These are phyloP conservation scores for Lachnellula suecica DNA, from an alignment of 2,329 filamentous ascomycete species.

Conservation along the genomic window DNA sequence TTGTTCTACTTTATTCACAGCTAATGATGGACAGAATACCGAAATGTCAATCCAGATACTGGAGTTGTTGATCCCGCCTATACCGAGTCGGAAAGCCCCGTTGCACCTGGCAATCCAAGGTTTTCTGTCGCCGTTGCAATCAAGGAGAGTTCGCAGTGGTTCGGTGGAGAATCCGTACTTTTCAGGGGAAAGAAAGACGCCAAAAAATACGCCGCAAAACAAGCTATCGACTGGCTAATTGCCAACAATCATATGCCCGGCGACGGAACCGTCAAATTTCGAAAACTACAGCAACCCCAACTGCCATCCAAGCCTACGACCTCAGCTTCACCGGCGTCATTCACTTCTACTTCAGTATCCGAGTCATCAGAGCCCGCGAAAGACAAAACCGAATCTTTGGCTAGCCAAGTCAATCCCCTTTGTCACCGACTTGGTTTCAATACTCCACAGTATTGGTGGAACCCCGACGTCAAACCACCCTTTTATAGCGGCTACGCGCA, in stretches of 20 bases:
- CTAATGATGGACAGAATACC: slow-evolving; percentile 28
- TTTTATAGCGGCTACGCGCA: slow-evolving; percentile 28
- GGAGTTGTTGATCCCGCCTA: slow-evolving; percentile 5
- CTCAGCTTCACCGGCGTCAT: neutral
- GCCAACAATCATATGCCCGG: slow-evolving; percentile 28
- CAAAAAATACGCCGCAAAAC: slow-evolving; percentile 32
- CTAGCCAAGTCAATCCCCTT: slow-evolving; percentile 22
- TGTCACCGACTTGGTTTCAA: slow-evolving; percentile 26
- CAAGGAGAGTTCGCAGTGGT: slow-evolving; percentile 18
- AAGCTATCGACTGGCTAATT: slow-evolving; percentile 32
- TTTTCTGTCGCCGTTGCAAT: too few relatives aligned
- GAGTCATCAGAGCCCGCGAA: neutral
- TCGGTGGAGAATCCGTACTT: slow-evolving; percentile 15
- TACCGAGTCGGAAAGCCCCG: slow-evolving; percentile 6
- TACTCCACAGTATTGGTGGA: slow-evolving; percentile 27
- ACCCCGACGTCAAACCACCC: neutral
- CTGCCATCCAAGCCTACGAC: neutral
- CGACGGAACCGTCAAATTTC: slow-evolving; percentile 25
- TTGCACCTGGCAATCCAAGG: slow-evolving; percentile 3
- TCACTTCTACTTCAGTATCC: neutral
- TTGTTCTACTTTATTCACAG: neutral
- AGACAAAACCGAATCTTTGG: slow-evolving; percentile 8
- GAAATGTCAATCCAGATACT: slow-evolving; percentile 14
- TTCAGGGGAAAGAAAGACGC: slow-evolving; percentile 32
- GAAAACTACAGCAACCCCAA: slow-evolving; percentile 15